Conservation (phyloP, 768 basidiomycete species). For the Xerocomellus amylosporus region DNA sequence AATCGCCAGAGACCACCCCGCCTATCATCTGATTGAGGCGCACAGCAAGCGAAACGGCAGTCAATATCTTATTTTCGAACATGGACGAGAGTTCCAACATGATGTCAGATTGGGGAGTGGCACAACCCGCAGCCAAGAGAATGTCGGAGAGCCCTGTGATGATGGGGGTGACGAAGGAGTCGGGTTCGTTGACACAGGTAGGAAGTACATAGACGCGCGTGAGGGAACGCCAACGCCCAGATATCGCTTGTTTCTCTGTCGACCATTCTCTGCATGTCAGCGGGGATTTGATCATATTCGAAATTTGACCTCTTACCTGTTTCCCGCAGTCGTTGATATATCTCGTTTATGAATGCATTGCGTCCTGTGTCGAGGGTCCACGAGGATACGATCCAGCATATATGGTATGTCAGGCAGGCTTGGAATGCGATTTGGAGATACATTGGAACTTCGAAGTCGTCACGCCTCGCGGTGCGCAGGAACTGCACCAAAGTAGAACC, state of each 20-base stretch:
- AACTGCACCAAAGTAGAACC: not conserved
- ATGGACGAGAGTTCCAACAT: not conserved
- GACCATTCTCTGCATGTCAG: not conserved
- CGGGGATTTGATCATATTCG: not conserved
- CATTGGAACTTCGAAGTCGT: not conserved
- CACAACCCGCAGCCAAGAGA: not conserved
- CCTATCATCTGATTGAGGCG: conserved; percentile 1
- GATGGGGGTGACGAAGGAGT: not conserved
- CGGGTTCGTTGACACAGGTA: not conserved
- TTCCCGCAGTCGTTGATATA: conserved; percentile 1
- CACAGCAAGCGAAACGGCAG: not conserved
- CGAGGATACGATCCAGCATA: conserved; percentile 2
- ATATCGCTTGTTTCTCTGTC: conserved; percentile 2
- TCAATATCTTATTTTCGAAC: not conserved
- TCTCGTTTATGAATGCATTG: not conserved
- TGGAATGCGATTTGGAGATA: conserved; percentile 13
- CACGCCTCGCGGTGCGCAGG: not conserved
- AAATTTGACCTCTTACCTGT: not conserved
- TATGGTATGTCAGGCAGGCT: not conserved
- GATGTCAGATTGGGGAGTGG: not conserved
- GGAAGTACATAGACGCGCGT: not conserved
- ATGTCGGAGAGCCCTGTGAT: conserved; percentile 1
- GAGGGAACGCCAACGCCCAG: conserved; percentile 9
- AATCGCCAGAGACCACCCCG: conserved; percentile 8
- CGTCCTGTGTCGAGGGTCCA: conserved; percentile 3